Evolutionary conservation across 768 basidiomycete genomes (phyloP).

Genomic region (Auriscalpium orientale): DNA sequence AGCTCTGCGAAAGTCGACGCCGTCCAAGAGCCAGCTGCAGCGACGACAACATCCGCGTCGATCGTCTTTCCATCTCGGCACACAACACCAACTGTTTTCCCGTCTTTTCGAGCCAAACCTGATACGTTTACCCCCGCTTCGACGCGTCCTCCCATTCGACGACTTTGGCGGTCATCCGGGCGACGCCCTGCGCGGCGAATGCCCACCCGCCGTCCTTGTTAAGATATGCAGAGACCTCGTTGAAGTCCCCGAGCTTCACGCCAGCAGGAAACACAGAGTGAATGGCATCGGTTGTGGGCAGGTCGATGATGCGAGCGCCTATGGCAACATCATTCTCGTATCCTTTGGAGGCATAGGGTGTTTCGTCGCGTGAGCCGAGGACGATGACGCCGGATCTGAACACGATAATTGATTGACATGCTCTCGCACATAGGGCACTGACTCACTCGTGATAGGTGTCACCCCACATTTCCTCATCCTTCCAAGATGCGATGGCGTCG

Average conservation of each 20-base stretch:
- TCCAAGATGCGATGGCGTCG: constrained; percentile 76
- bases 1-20: constrained; percentile 65
- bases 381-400: constrained; percentile 63
- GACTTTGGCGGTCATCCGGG: constrained; percentile 47
- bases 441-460: constrained; percentile 76
- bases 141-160: constrained; percentile 52
- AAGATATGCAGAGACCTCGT: constrained; percentile 46
- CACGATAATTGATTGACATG: not conserved
- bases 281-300: constrained; percentile 34
- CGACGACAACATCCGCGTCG: constrained; percentile 52
- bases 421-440: not conserved
- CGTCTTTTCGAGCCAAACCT: constrained; percentile 36
- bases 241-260: constrained; percentile 31
- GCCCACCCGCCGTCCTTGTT: constrained; percentile 85
- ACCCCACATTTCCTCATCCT: constrained; percentile 52
- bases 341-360: constrained; percentile 42
- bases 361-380: constrained; percentile 31
- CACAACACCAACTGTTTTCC: constrained; percentile 48
- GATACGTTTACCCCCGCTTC: constrained; percentile 48
- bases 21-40: constrained; percentile 84
- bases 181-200: constrained; percentile 61
- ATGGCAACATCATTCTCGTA: constrained; percentile 56
- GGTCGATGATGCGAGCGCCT: constrained; percentile 41
- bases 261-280: constrained; percentile 40
- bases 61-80: constrained; percentile 51